These are phyloP conservation scores for Talaromyces piceae DNA, from an alignment of 2,329 filamentous ascomycete genomes.

Conservation along the genomic window DNA sequence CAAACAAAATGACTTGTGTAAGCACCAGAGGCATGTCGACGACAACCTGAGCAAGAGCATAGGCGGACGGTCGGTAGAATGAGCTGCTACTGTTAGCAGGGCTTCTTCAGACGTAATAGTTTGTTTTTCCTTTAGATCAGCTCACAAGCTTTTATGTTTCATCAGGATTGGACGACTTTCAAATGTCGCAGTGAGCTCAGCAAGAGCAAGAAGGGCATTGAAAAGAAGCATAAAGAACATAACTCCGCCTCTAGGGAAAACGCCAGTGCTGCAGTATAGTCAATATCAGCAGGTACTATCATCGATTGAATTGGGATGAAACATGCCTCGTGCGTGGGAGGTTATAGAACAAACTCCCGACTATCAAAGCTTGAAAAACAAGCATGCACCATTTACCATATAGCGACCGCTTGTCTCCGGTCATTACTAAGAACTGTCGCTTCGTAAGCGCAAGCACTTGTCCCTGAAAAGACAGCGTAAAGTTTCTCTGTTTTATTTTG, in stretches of 20 bases:
- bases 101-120: no score
- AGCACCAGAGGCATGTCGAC: conserved; percentile 52
- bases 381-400: conserved; percentile 46
- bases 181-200: conserved; percentile 56
- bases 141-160: conserved; percentile 60
- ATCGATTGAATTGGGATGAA: not conserved
- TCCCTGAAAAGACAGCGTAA: conserved; percentile 37
- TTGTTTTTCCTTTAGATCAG: not conserved
- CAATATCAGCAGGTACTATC: not conserved
- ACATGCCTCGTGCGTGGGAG: conserved; percentile 41
- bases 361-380: conserved; percentile 39
- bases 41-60: conserved; percentile 51
- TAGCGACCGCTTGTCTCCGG: conserved; percentile 46
- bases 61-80: conserved; percentile 58
- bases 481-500: conserved; percentile 43
- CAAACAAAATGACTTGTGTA: conserved; percentile 52
- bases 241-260: conserved; percentile 54
- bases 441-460: conserved; percentile 43
- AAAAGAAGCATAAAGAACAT: conserved; percentile 58
- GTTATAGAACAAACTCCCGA: conserved; percentile 48
- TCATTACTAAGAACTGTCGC: conserved; percentile 45
- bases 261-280: conserved; percentile 36
- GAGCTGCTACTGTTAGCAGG: conserved; percentile 32
- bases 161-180: conserved; percentile 57
- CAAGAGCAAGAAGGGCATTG: conserved; percentile 54